Evolutionary conservation across 179 eudicot genomes (phyloP).

Genomic region (Camellia oleifera): DNA sequence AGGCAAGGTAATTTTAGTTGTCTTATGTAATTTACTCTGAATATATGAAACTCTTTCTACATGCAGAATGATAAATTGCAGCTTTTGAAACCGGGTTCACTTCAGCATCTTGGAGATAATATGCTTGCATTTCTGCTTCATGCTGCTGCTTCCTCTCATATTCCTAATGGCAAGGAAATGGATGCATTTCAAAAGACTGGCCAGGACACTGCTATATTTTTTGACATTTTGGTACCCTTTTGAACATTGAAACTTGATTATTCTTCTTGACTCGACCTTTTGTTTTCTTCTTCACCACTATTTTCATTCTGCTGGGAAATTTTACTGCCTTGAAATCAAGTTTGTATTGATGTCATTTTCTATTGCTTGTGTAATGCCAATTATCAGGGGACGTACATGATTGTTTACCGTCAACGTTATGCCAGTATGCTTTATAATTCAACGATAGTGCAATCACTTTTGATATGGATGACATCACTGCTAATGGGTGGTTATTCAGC

Average conservation of each 20-base stretch:
- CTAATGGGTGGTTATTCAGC: slow-evolving; percentile 81
- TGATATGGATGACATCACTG: slow-evolving; percentile 76
- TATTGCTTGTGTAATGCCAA: slow-evolving; percentile 12
- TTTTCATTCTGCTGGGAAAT: not conserved
- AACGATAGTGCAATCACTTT: slow-evolving; percentile 73
- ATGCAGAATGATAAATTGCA: slow-evolving; percentile 89
- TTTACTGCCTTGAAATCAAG: not conserved
- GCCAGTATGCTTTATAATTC: slow-evolving; percentile 88
- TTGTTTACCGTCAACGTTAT: slow-evolving; percentile 60
- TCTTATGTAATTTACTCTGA: not conserved
- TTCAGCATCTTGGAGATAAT: slow-evolving; percentile 98
- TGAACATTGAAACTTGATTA: slow-evolving; percentile 6
- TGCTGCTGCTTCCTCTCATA: slow-evolving; percentile 60
- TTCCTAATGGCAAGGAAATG: slow-evolving; percentile 40
- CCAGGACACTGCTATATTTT: slow-evolving; percentile 64
- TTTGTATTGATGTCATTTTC: slow-evolving; percentile 7
- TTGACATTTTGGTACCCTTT: slow-evolving; percentile 79
- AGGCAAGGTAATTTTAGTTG: not conserved
- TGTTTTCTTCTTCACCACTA: not conserved
- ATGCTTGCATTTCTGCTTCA: slow-evolving; percentile 85
- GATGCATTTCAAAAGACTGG: slow-evolving; percentile 30
- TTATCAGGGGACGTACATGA: slow-evolving; percentile 83
- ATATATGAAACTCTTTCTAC: not conserved
- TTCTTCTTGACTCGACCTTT: slow-evolving; percentile 9
- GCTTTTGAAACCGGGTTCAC: slow-evolving; percentile 87